These are phyloP conservation scores for Brasenia schreberi DNA, from an alignment of 164 flowering plant species.

Conservation along the genomic window DNA sequence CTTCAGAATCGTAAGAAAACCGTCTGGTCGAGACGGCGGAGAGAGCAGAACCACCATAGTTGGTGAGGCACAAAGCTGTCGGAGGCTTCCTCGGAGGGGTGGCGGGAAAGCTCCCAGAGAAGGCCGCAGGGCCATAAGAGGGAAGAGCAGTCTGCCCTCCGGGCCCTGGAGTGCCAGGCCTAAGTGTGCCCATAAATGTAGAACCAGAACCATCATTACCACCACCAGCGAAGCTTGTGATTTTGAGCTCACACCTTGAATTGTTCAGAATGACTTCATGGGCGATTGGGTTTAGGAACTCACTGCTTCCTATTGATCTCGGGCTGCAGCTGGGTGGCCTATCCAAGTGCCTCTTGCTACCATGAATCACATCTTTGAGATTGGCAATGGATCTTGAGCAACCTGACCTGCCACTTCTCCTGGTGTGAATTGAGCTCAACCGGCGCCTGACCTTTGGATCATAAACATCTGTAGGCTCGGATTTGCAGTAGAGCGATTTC, in stretches of 20 bases:
- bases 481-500: slow-evolving; percentile 78
- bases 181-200: slow-evolving; percentile 65
- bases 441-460: slow-evolving; percentile 62
- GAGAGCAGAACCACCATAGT: slow-evolving; percentile 18
- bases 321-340: slow-evolving; percentile 86
- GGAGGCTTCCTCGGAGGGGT: slow-evolving; percentile 38
- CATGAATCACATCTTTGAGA: slow-evolving; percentile 90
- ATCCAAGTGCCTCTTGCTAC: slow-evolving; percentile 71
- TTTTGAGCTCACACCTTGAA: slow-evolving; percentile 85
- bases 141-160: slow-evolving; percentile 60
- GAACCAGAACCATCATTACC: slow-evolving; percentile 23
- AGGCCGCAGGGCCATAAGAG: slow-evolving; percentile 19
- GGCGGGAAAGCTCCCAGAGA: slow-evolving; percentile 2
- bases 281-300: slow-evolving; percentile 78
- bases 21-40: slow-evolving; percentile 18
- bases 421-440: slow-evolving; percentile 54
- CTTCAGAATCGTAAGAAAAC: slow-evolving; percentile 26
- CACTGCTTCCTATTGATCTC: slow-evolving; percentile 93
- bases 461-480: slow-evolving; percentile 74
- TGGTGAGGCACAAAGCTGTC: slow-evolving; percentile 13
- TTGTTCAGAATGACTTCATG: slow-evolving; percentile 86
- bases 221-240: slow-evolving; percentile 33
- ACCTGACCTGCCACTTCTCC: slow-evolving; percentile 63
- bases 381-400: slow-evolving; percentile 96
- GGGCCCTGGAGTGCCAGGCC: slow-evolving; percentile 95